Evolutionary conservation across 345 rosid genomes (phyloP).

Genomic region (Dipteronia dyeriana): DNA sequence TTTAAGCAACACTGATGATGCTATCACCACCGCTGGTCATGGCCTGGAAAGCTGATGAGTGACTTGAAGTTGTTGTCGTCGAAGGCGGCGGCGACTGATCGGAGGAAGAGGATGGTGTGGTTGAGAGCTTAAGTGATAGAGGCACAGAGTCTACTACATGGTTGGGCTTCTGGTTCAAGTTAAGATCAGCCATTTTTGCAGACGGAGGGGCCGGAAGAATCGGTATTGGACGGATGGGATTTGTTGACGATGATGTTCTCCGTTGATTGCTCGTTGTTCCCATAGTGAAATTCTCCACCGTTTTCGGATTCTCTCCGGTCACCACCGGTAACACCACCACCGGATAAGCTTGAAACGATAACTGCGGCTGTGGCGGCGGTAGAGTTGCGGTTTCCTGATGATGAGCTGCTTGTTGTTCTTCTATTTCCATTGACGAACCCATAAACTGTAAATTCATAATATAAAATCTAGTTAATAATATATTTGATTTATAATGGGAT

Average conservation of each 20-base stretch:
- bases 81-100: constrained; percentile 46
- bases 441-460: constrained; percentile 33
- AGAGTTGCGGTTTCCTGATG: constrained; percentile 29
- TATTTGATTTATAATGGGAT: too few species aligned
- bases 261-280: constrained; percentile 20
- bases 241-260: constrained; percentile 15
- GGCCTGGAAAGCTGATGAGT: constrained; percentile 48
- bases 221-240: constrained; percentile 54
- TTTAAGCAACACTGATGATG: constrained; percentile 71
- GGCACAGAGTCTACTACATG: constrained; percentile 35
- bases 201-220: constrained; percentile 61
- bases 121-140: constrained; percentile 54
- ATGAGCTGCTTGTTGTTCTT: constrained; percentile 25
- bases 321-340: constrained; percentile 21
- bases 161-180: constrained; percentile 40
- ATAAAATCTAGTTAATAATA: background rate
- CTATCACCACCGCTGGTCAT: constrained; percentile 70
- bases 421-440: constrained; percentile 39
- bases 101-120: constrained; percentile 36
- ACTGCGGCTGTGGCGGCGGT: constrained; percentile 17
- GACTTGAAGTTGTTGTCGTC: constrained; percentile 6
- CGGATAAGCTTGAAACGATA: constrained; percentile 39
- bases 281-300: constrained; percentile 34
- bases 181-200: constrained; percentile 66
- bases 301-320: constrained; percentile 24